phyloP scores from a whole-genome alignment of 164 flowering plant species.

The Liquidambar formosana region DNA sequence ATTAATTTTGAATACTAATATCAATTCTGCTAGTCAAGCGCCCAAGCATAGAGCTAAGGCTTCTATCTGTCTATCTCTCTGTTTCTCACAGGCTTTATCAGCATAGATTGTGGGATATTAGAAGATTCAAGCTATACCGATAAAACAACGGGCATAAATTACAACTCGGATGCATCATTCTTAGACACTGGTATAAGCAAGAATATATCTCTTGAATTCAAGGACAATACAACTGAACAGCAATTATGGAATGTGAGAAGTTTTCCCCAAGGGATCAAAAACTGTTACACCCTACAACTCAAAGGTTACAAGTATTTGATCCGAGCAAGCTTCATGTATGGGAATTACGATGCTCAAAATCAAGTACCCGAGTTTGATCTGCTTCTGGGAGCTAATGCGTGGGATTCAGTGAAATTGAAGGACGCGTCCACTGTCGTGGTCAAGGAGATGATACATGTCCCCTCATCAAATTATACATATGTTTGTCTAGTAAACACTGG shows the following conservation, averaged over 20 bases:
- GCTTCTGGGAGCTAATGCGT: conserved; percentile 16
- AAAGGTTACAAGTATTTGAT: conserved; percentile 9
- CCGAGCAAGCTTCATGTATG: conserved; percentile 13
- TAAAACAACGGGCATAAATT: conserved; percentile 11
- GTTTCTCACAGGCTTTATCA: conserved; percentile 26
- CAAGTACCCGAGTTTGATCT: conserved; percentile 15
- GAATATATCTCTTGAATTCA: conserved; percentile 3
- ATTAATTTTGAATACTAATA: background rate
- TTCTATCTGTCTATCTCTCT: no score
- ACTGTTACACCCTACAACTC: no score
- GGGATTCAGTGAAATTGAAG: background rate
- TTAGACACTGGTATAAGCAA: conserved; percentile 24
- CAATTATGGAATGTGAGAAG: conserved; percentile 24
- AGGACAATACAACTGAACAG: background rate
- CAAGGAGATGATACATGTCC: conserved; percentile 12
- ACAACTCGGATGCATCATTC: conserved; percentile 21
- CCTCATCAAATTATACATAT: background rate
- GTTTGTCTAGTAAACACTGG: conserved; percentile 25
- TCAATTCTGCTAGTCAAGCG: background rate
- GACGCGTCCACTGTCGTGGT: background rate
- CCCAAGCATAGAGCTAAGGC: background rate
- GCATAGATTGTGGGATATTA: conserved; percentile 28
- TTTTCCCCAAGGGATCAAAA: conserved; percentile 38
- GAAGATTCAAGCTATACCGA: conserved; percentile 12
- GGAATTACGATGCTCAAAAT: conserved; percentile 12